Evolutionary conservation across 2,329 filamentous ascomycete genomes (phyloP), one percentile per base, ranked within the genome.

Genomic region (Cercospora sojina): DNA sequence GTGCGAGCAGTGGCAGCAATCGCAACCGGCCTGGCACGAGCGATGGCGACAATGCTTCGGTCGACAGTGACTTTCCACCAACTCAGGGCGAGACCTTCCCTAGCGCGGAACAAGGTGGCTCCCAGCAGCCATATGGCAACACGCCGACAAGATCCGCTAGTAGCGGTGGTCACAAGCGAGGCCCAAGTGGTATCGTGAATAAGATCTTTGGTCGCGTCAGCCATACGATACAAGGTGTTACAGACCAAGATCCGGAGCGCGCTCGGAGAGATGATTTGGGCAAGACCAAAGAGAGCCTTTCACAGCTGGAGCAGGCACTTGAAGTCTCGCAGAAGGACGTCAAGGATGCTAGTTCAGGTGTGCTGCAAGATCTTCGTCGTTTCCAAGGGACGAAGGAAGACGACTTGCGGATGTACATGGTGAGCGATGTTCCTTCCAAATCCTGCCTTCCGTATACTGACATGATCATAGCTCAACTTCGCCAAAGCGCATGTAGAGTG

Each of bases 311-410:
- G 79, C 92, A 96, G 82, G 95, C 95, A 0, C 86, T 97, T 65
- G 87, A 92, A 32, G 93, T 91, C 4, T 91, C 93, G 4, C 92
- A 93, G 69, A 89, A 92, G 74, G 95, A 99, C 76, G 95, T 98
- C 67, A 93, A 91, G 77, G 92, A 98, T 74, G 95, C 95, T 8
- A 97, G 93, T 75, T 84, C 87, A 2, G 96, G 92, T 61, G 92
- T 98, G 4, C 80, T 99, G 73, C 90, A 91, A 74, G 95, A 99
- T 77, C 82, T 99, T 67, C 92, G 93, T 81, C 85, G 95, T 67
- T 99, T 99, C 80, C 96, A 99, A 79, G 84, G 84, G 66, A 93
- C 98, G 80, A 99, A 99, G 80, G 96, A 99, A 80, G 92, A 94
- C 59, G 95, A 99, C 77, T 79, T 99, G 74, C 90, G 89, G 76